Base-by-base conservation (phyloP, 169 alveolate genomes). In the Babesia caballi region DNA sequence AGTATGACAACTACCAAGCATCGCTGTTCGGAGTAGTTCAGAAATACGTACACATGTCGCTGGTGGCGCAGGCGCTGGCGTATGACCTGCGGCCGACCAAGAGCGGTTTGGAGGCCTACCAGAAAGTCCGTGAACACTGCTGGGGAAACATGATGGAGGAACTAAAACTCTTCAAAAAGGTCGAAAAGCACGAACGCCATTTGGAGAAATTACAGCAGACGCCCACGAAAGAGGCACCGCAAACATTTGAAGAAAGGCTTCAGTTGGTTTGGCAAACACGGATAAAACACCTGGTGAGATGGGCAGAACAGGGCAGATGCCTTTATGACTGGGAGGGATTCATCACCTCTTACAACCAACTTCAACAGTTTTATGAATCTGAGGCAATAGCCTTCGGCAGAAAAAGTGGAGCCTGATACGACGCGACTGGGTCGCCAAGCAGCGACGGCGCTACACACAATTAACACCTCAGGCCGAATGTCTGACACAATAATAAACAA, bases 111-210 rank as follows among this genome's bases (percentile, higher is more conserved):
- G 38, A 49, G 11, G 30, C 35, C 21, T 17, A 42, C 9, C 66
- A 35, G 1, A 15, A 65, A 17, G 19, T 49, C 14, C 25, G 76
- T 0, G 40, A 28, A 0, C 1, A 4, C 5, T 21, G 42, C 59
- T 68, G 86, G 81, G 25, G 27, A 30, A 23, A 25, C 17, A 5
- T 60, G 15, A 8, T 27, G 2, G 47, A 67, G 17, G 82, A 67
- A 21, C 30, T 78, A 12, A 19, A 49, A 19, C 15, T 25, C n/a
- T 32, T 11, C 42, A 23, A 30, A 25, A 14, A n/a, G 17, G 30
- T 61, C 14, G 11, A 12, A 7, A 52, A 67, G 32, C 46, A 27
- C 9, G 82, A 78, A 41, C 42, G 4, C 17, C 27, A 11, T 5
- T 5, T 44, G 38, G n/a, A 4, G 36, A 23, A 7, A 14, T 5